A percentile compares a stretch with the other conserved stretches of the same genome.
Evolutionary conservation across 257 asterid genomes (phyloP).

Genomic region (Linderniella brevidens): DNA sequence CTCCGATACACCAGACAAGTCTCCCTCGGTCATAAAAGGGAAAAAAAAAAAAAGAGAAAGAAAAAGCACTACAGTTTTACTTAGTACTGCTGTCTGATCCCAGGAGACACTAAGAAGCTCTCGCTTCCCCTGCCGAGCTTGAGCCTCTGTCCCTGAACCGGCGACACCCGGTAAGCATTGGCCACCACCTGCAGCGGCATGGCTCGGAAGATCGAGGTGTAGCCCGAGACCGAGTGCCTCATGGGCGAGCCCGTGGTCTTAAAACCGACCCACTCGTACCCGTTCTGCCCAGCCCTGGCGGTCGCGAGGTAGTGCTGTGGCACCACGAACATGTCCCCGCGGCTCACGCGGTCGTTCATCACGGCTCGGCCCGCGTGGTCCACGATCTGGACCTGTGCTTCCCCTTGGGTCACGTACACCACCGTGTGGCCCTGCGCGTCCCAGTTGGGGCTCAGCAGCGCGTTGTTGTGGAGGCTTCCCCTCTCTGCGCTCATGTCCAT

Average conservation of each 20-base stretch:
- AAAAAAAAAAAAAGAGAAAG: too few species aligned
- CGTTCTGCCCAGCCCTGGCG: slow-evolving; percentile 27
- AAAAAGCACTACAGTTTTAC: background rate
- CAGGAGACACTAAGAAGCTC: slow-evolving; percentile 33
- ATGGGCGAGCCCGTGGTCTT: slow-evolving; percentile 45
- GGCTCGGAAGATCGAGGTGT: slow-evolving; percentile 52
- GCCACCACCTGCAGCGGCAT: slow-evolving; percentile 50
- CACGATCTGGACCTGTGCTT: slow-evolving; percentile 35
- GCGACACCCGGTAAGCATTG: slow-evolving; percentile 37
- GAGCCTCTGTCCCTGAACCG: slow-evolving; percentile 27
- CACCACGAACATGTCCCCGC: slow-evolving; percentile 54
- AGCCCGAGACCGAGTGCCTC: slow-evolving; percentile 40
- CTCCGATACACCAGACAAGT: too few species aligned
- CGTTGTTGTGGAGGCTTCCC: slow-evolving; percentile 25
- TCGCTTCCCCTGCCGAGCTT: slow-evolving; percentile 50
- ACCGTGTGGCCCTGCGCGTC: slow-evolving; percentile 26
- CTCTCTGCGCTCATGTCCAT: slow-evolving; percentile 61
- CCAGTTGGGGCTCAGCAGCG: slow-evolving; percentile 38
- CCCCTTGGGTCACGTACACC: slow-evolving; percentile 43
- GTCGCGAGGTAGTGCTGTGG: slow-evolving; percentile 45
- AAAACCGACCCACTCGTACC: slow-evolving; percentile 44
- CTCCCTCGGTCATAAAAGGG: too few species aligned
- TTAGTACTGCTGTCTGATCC: background rate
- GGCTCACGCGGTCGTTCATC: slow-evolving; percentile 43
- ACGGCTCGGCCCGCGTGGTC: slow-evolving; percentile 29